phyloP scores from a whole-genome alignment of 225 moss, liverwort and hornwort species.

The Bryoerythrophyllum caledonicum region DNA sequence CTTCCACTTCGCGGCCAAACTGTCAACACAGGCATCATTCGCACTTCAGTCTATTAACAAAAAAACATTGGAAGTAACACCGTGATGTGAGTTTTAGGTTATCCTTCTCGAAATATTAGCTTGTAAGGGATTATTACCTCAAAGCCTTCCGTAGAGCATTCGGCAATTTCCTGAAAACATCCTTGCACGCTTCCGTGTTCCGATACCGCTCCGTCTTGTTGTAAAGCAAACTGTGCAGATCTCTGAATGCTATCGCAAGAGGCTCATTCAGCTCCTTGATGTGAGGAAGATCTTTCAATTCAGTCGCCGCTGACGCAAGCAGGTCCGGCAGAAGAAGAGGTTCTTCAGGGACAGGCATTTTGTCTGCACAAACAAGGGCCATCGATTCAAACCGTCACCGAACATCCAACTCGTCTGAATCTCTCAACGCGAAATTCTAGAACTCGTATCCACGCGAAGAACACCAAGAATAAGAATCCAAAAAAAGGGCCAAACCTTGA shows the following conservation, averaged over 20 bases:
- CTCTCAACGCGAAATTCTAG: neutral
- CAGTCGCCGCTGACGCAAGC: neutral
- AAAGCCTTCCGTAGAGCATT: slow-evolving; percentile 8
- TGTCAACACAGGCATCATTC: slow-evolving; percentile 20
- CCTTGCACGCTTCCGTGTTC: neutral
- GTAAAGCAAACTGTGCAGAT: neutral
- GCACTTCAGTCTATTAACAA: neutral
- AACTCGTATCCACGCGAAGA: neutral
- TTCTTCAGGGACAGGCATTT: slow-evolving; percentile 22
- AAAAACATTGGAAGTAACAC: neutral
- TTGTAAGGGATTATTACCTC: slow-evolving; percentile 29
- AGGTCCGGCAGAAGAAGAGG: neutral
- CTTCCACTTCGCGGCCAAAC: slow-evolving; percentile 36
- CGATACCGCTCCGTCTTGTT: neutral
- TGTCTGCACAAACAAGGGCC: neutral
- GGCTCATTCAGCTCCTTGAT: neutral
- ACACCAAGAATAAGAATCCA: neutral
- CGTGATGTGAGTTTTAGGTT: neutral
- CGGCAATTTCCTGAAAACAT: slow-evolving; percentile 10
- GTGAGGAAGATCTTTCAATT: slow-evolving; percentile 21
- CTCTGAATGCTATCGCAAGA: slow-evolving; percentile 13
- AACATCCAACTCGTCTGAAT: too few species aligned
- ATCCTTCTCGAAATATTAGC: too few species aligned
- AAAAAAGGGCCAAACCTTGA: neutral
- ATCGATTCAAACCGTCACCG: too few species aligned